Evolutionary conservation across 768 basidiomycete genomes (phyloP).

Genomic region (Amanita subjunquillea): DNA sequence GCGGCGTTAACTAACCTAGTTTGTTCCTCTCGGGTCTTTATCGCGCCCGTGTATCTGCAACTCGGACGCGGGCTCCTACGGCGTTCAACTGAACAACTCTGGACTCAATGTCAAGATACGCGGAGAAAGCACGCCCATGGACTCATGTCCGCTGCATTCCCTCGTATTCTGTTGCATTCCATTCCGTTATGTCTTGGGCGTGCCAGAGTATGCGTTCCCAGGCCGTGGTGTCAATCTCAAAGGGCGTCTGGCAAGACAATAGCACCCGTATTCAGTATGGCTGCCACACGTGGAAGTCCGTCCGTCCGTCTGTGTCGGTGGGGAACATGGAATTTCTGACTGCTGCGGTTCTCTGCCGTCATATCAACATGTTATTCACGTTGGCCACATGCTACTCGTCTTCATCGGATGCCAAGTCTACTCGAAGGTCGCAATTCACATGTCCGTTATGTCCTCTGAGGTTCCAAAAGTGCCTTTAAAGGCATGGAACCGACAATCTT

Average conservation of each 20-base stretch:
- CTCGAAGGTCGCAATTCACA: too few relatives aligned
- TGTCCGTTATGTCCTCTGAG: not conserved
- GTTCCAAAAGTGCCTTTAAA: not conserved
- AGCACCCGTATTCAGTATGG: conserved; percentile 4
- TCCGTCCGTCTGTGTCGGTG: too few relatives aligned
- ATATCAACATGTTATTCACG: too few relatives aligned
- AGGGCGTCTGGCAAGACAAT: not conserved
- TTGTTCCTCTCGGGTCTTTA: not conserved
- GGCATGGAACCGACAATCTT: not conserved
- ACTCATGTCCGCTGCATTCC: not conserved
- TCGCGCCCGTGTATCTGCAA: not conserved
- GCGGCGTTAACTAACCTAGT: not conserved
- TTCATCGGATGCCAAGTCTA: too few relatives aligned
- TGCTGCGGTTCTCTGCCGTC: too few relatives aligned
- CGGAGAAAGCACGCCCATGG: not conserved
- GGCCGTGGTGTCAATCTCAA: not conserved
- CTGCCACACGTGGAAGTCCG: too few relatives aligned
- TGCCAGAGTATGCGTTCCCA: not conserved
- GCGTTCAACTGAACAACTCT: conserved; percentile 1
- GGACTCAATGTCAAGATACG: not conserved
- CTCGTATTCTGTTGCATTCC: not conserved
- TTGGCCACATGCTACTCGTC: too few relatives aligned
- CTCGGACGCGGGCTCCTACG: not conserved
- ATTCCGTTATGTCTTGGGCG: not conserved
- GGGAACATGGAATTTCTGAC: too few relatives aligned